Conservation (phyloP, 1,284 basidiomycete genomes). For the Cutaneotrichosporon mucoides region DNA sequence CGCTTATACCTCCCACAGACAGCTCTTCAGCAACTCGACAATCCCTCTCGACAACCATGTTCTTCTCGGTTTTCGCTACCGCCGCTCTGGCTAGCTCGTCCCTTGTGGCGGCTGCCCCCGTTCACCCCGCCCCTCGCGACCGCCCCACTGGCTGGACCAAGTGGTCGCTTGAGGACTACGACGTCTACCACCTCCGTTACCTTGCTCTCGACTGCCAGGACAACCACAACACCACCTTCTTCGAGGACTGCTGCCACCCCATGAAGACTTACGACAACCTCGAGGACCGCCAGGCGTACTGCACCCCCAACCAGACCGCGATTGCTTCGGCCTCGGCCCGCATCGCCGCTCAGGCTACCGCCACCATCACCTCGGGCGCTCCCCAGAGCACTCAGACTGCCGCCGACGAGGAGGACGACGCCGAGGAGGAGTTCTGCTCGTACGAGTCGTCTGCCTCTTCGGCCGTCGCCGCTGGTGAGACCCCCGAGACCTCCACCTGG, state of each 20-base stretch:
- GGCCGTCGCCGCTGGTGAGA: no score
- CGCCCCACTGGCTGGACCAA: conserved; percentile 24
- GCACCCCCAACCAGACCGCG: conserved; percentile 48
- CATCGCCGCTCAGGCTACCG: conserved; percentile 12
- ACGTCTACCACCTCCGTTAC: conserved; percentile 63
- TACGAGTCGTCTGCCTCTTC: no score
- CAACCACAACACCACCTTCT: conserved; percentile 60
- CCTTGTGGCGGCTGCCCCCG: conserved; percentile 50
- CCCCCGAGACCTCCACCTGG: no score
- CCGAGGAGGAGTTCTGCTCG: conserved; percentile 2
- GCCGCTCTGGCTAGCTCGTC: conserved; percentile 52
- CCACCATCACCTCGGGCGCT: conserved; percentile 16
- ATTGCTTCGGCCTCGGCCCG: conserved; percentile 27
- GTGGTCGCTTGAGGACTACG: conserved; percentile 56
- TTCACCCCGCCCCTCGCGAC: conserved; percentile 51
- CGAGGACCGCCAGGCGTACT: conserved; percentile 56
- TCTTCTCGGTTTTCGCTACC: conserved; percentile 13
- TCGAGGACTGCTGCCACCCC: conserved; percentile 61
- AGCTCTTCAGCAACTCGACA: neutral
- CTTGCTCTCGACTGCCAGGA: conserved; percentile 54
- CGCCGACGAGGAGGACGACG: neutral
- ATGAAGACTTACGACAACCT: conserved; percentile 54
- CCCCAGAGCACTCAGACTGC: conserved; percentile 1
- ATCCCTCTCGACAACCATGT: neutral
- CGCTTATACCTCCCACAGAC: no score